These are phyloP conservation scores for Saturnispora besseyi DNA, from an alignment of 805 yeast genomes.

Conservation along the genomic window DNA sequence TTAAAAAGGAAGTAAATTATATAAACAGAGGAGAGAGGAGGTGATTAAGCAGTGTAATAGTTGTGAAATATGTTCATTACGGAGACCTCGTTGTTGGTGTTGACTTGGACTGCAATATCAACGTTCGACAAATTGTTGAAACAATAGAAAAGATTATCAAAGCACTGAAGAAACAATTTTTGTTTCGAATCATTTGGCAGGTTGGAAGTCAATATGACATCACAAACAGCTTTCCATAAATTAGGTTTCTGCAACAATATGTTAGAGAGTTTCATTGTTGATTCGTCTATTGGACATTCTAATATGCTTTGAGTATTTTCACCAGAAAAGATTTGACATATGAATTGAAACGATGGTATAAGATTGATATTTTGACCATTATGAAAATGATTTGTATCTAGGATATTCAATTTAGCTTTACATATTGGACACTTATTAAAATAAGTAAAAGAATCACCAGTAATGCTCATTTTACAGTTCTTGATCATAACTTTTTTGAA, in stretches of 20 bases:
- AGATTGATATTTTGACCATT: background rate
- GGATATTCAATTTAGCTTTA: background rate
- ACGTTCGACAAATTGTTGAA: constrained; percentile 6
- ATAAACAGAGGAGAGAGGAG: background rate
- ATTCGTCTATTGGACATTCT: background rate
- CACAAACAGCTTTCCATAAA: constrained; percentile 7
- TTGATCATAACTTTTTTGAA: constrained; percentile 13
- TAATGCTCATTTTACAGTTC: constrained; percentile 1
- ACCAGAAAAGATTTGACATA: constrained; percentile 3
- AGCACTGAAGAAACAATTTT: background rate
- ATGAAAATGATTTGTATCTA: background rate
- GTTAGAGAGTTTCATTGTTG: constrained; percentile 4
- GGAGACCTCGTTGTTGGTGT: background rate
- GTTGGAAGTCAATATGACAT: background rate
- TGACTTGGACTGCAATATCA: constrained; percentile 8
- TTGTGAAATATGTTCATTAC: constrained; percentile 10
- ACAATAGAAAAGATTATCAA: constrained; percentile 7
- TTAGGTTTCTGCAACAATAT: constrained; percentile 7
- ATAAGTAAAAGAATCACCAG: background rate
- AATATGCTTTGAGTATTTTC: background rate
- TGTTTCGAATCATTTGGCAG: background rate
- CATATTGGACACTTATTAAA: background rate
- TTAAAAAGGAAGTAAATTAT: background rate
- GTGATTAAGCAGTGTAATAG: constrained; percentile 8
- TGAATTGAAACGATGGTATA: background rate